phyloP scores from a whole-genome alignment of 768 basidiomycete genomes.

The Gloeopeniophorella convolvens region DNA sequence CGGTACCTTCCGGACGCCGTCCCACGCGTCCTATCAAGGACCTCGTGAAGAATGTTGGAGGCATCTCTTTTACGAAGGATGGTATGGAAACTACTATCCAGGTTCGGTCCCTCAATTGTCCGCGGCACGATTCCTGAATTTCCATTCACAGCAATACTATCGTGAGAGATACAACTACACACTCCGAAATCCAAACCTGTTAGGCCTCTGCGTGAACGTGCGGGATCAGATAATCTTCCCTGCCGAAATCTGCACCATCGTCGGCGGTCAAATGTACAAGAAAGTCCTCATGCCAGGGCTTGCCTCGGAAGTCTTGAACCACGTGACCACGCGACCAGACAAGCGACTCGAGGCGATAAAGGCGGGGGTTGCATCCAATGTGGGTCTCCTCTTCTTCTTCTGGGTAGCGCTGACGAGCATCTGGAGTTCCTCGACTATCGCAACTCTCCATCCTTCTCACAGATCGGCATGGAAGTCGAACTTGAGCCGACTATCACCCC shows the following conservation, averaged over 20 bases:
- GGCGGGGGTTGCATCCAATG: slow-evolving; percentile 12
- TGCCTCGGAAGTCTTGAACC: slow-evolving; percentile 14
- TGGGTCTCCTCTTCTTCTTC: not conserved
- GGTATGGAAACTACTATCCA: slow-evolving; percentile 10
- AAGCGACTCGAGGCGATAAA: slow-evolving; percentile 13
- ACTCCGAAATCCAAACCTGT: slow-evolving; percentile 8
- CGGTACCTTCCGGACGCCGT: slow-evolving; percentile 3
- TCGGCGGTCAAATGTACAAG: slow-evolving; percentile 19
- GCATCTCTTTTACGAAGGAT: slow-evolving; percentile 8
- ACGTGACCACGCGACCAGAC: slow-evolving; percentile 10
- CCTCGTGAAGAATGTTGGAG: slow-evolving; percentile 1
- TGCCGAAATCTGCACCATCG: slow-evolving; percentile 18
- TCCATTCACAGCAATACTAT: slow-evolving; percentile 7
- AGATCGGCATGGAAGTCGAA: slow-evolving; percentile 16
- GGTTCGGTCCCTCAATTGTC: not conserved
- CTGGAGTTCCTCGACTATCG: slow-evolving; percentile 19
- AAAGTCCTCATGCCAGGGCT: slow-evolving; percentile 13
- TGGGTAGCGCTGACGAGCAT: not conserved
- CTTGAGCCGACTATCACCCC: slow-evolving; percentile 8
- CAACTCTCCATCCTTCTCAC: slow-evolving; percentile 14
- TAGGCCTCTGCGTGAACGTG: slow-evolving; percentile 15
- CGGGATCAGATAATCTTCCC: slow-evolving; percentile 11
- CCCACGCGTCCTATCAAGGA: slow-evolving; percentile 17
- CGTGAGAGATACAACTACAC: slow-evolving; percentile 6
- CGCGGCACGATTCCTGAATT: not conserved